Evolutionary conservation across 1,284 basidiomycete genomes (phyloP).

Genomic region (Boletus sp.): DNA sequence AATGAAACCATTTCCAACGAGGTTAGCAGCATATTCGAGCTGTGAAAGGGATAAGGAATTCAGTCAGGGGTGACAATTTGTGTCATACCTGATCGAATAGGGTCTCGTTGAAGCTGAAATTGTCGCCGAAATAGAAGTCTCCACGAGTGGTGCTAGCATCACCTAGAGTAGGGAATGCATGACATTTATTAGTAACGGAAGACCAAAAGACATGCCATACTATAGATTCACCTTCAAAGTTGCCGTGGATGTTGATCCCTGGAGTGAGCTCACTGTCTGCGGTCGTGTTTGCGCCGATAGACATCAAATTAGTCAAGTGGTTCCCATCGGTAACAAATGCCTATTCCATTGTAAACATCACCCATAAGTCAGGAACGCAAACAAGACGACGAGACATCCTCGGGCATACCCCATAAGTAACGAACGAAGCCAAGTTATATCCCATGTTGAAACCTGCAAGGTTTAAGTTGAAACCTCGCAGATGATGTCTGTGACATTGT

Average conservation of each 20-base stretch:
- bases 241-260: slow-evolving; percentile 3
- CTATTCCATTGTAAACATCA: slow-evolving; percentile 13
- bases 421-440: slow-evolving; percentile 27
- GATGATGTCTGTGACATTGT: not conserved
- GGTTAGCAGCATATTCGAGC: slow-evolving; percentile 25
- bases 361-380: not conserved
- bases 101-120: slow-evolving; percentile 35
- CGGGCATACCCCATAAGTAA: slow-evolving; percentile 28
- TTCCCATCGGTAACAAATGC: slow-evolving; percentile 33
- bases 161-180: slow-evolving; percentile 18
- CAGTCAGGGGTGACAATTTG: no score
- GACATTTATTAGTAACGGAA: not conserved
- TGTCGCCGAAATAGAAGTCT: slow-evolving; percentile 36
- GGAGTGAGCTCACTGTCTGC: slow-evolving; percentile 14
- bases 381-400: not conserved
- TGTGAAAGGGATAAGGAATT: slow-evolving; percentile 9
- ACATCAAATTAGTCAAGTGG: slow-evolving; percentile 35
- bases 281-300: not conserved
- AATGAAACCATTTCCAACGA: slow-evolving; percentile 21
- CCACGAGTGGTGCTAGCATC: slow-evolving; percentile 34
- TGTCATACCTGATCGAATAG: slow-evolving; percentile 27
- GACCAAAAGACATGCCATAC: slow-evolving; percentile 1
- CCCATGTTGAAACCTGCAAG: slow-evolving; percentile 35
- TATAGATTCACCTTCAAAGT: no score
- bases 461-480: not conserved